These are phyloP conservation scores for Polytrichum formosum DNA, from an alignment of 225 moss, liverwort and hornwort species.

Conservation along the genomic window DNA sequence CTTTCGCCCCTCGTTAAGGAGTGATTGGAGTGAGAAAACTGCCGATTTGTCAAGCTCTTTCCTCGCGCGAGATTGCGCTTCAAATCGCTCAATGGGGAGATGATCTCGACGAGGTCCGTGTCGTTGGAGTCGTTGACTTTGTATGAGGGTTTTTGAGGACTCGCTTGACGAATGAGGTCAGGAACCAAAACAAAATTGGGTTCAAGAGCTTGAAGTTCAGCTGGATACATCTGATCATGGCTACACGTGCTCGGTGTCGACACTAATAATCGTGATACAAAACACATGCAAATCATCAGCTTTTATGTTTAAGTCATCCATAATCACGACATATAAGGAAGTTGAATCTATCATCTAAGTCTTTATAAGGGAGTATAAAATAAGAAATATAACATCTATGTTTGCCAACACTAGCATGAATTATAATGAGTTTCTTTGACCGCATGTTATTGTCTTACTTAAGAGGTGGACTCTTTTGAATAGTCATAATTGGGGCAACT, in stretches of 20 bases:
- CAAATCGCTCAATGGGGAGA: slow-evolving; percentile 23
- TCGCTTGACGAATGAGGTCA: background rate
- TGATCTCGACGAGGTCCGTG: slow-evolving; percentile 27
- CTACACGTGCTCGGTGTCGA: background rate
- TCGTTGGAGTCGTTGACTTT: slow-evolving; percentile 38
- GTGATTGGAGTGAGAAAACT: background rate
- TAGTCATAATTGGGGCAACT: too few relatives aligned
- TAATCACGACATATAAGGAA: too few relatives aligned
- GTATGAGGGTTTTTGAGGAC: slow-evolving; percentile 24
- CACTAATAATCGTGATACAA: background rate
- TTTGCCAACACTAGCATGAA: too few relatives aligned
- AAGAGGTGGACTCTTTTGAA: too few relatives aligned
- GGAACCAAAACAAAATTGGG: background rate
- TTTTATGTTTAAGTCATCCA: too few relatives aligned
- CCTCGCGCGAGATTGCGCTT: slow-evolving; percentile 26
- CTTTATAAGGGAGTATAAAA: too few relatives aligned
- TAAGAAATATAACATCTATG: too few relatives aligned
- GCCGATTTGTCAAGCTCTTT: slow-evolving; percentile 2
- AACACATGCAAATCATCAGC: too few relatives aligned
- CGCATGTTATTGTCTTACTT: too few relatives aligned
- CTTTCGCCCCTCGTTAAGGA: too few relatives aligned
- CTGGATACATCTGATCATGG: background rate
- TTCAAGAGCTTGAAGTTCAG: background rate
- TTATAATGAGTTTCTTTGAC: too few relatives aligned
- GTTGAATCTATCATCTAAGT: too few relatives aligned